A percentile compares a stretch with the other conserved stretches of the same genome.
Evolutionary conservation across 1,139 yeast species (phyloP).

Genomic region (Pichia sp.): DNA sequence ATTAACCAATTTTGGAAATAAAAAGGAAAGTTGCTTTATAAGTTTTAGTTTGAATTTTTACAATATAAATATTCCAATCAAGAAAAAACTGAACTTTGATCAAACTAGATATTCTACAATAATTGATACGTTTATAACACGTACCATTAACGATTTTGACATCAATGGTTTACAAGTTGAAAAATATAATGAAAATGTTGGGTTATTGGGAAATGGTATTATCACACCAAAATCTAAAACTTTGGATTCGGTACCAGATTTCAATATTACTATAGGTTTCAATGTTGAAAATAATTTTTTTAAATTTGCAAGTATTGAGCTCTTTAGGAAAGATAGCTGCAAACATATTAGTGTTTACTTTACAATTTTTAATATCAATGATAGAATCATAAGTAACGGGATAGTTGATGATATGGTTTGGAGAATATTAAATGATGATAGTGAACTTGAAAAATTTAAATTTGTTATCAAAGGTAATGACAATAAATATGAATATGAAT

Average conservation of each 20-base stretch:
- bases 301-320: neutral
- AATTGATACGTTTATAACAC: neutral
- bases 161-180: neutral
- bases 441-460: neutral
- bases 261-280: neutral
- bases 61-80: neutral
- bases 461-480: slow-evolving; percentile 2
- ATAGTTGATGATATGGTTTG: slow-evolving; percentile 4
- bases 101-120: neutral
- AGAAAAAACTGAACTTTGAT: neutral
- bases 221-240: neutral
- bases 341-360: neutral
- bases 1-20: neutral
- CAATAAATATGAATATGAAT: neutral
- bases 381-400: neutral
- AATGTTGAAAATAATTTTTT: neutral
- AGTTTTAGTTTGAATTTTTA: neutral
- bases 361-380: slow-evolving; percentile 3
- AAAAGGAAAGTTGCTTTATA: neutral
- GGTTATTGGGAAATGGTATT: neutral
- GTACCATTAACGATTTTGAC: neutral
- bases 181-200: neutral
- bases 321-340: neutral
- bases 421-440: slow-evolving; percentile 6
- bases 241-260: neutral